A percentile compares a stretch with the other conserved stretches of the same genome.
phyloP scores from a whole-genome alignment of 768 basidiomycete species.

The Jaapia argillacea region DNA sequence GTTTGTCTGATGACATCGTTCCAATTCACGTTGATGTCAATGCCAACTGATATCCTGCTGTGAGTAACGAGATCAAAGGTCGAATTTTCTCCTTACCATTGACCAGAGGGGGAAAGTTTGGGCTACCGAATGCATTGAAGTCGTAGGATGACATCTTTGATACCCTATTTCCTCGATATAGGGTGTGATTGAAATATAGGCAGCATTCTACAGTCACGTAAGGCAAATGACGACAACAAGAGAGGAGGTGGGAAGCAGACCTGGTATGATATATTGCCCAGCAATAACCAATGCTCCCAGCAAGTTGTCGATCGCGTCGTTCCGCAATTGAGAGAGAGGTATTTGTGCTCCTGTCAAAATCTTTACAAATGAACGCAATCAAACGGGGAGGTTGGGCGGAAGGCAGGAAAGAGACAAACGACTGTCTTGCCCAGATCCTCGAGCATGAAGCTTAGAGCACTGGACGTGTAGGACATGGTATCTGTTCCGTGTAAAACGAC shows the following conservation, averaged over 20 bases:
- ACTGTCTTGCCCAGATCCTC: slow-evolving; percentile 92
- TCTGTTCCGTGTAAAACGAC: slow-evolving; percentile 88
- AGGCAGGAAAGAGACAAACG: slow-evolving; percentile 27
- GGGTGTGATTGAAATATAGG: slow-evolving; percentile 83
- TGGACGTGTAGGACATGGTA: slow-evolving; percentile 85
- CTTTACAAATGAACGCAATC: slow-evolving; percentile 26
- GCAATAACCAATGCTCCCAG: slow-evolving; percentile 85
- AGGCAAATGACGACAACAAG: not conserved
- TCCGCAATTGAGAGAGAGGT: slow-evolving; percentile 82
- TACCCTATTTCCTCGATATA: slow-evolving; percentile 80
- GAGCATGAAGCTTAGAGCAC: slow-evolving; percentile 82
- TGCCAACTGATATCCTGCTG: slow-evolving; percentile 53
- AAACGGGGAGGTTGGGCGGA: not conserved
- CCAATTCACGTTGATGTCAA: slow-evolving; percentile 88
- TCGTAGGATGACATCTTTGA: slow-evolving; percentile 78
- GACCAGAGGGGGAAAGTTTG: slow-evolving; percentile 75
- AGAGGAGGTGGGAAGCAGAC: slow-evolving; percentile 23
- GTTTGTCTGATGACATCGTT: slow-evolving; percentile 79
- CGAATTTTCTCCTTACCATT: too few species aligned
- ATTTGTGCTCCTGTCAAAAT: slow-evolving; percentile 93
- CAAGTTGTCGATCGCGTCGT: slow-evolving; percentile 90
- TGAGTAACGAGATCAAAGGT: not conserved
- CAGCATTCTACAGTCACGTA: slow-evolving; percentile 51
- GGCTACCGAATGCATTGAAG: slow-evolving; percentile 75
- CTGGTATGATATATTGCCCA: slow-evolving; percentile 87